Conservation (phyloP, 2,329 filamentous ascomycete species). For the Geosmithia putterillii region DNA sequence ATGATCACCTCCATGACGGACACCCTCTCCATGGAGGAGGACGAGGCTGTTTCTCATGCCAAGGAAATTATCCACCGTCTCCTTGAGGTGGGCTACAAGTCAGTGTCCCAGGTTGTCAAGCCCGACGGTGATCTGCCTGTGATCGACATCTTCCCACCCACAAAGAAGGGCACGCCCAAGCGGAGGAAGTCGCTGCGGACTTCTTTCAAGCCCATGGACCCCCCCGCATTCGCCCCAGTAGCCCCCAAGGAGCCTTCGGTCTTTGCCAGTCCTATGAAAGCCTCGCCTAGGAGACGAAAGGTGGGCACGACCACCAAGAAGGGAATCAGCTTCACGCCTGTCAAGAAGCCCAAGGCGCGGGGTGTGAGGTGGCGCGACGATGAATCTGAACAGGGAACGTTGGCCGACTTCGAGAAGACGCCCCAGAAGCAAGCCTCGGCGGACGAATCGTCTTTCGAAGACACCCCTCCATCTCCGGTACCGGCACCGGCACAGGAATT, state of each 20-base stretch:
- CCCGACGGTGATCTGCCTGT: constrained; percentile 60
- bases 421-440: constrained; percentile 55
- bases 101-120: constrained; percentile 76
- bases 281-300: constrained; percentile 73
- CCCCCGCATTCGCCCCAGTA: constrained; percentile 24
- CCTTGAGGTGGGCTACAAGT: constrained; percentile 61
- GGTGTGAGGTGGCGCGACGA: constrained; percentile 91
- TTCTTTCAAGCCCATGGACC: constrained; percentile 29
- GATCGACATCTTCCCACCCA: constrained; percentile 57
- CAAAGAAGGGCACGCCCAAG: constrained; percentile 65
- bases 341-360: constrained; percentile 59
- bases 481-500: not conserved
- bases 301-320: constrained; percentile 47
- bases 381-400: constrained; percentile 63
- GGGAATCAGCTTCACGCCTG: constrained; percentile 68
- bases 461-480: constrained; percentile 32
- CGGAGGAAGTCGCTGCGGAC: constrained; percentile 40
- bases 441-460: constrained; percentile 27
- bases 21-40: constrained; percentile 70
- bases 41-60: constrained; percentile 70
- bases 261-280: constrained; percentile 47
- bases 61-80: constrained; percentile 67
- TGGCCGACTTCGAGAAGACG: constrained; percentile 87
- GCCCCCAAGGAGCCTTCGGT: constrained; percentile 14
- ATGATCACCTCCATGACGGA: constrained; percentile 74